A percentile compares a stretch with the other conserved stretches of the same genome.
phyloP scores from a whole-genome alignment of 768 basidiomycete species.

The Panus rudis region DNA sequence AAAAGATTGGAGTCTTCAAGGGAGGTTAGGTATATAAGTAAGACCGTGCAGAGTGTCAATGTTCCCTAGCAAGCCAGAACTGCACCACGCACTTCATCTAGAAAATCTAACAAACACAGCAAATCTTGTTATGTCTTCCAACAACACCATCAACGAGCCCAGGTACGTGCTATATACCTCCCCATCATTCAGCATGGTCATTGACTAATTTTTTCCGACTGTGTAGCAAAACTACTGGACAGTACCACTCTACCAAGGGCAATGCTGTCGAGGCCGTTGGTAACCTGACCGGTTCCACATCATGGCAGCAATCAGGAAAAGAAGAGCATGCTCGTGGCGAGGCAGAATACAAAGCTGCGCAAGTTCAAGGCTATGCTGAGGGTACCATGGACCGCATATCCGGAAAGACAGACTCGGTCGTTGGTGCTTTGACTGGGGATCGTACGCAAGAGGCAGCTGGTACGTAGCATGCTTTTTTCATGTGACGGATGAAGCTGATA shows the following conservation, averaged over 20 bases:
- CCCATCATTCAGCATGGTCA: not conserved
- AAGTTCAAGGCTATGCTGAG: conserved; percentile 42
- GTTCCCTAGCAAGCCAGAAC: too few species aligned
- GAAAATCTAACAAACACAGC: too few species aligned
- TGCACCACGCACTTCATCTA: too few species aligned
- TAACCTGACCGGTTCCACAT: conserved; percentile 33
- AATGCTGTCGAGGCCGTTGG: conserved; percentile 34
- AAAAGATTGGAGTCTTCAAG: too few species aligned
- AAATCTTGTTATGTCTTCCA: too few species aligned
- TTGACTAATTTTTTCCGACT: not conserved
- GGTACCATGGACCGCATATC: conserved; percentile 36
- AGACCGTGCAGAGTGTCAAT: too few species aligned
- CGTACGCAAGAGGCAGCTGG: conserved; percentile 42
- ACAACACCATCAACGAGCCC: conserved; percentile 18
- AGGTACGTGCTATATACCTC: conserved; percentile 12
- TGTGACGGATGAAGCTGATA: not conserved
- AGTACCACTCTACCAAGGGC: conserved; percentile 34
- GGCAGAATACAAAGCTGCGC: conserved; percentile 38
- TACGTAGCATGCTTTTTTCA: conserved; percentile 18
- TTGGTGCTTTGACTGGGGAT: conserved; percentile 53
- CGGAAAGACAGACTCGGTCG: conserved; percentile 47
- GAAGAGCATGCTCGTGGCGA: conserved; percentile 46
- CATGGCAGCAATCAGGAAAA: conserved; percentile 39
- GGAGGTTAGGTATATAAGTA: too few species aligned
- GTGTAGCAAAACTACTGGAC: conserved; percentile 29